These are phyloP conservation scores for Nemania serpens DNA, from an alignment of 2,329 filamentous ascomycete species.

Conservation along the genomic window DNA sequence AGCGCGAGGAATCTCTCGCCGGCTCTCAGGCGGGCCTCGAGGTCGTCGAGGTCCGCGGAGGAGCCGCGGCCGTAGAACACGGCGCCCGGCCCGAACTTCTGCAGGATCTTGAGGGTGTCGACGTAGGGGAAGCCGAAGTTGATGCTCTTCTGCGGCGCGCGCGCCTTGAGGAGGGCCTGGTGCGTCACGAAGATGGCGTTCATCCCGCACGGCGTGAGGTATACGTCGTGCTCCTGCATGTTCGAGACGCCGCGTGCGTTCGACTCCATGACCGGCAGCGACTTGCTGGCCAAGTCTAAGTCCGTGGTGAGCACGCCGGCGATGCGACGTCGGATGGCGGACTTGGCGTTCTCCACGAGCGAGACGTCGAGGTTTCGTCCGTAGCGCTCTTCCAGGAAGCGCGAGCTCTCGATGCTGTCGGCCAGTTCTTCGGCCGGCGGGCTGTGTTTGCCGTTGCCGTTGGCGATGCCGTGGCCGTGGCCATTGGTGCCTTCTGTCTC, in stretches of 20 bases:
- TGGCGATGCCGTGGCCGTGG: constrained; percentile 21
- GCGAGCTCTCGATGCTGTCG: constrained; percentile 67
- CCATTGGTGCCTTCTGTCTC: constrained; percentile 31
- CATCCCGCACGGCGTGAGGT: constrained; percentile 89
- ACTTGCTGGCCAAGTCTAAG: constrained; percentile 63
- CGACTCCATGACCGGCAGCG: constrained; percentile 53
- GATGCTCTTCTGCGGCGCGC: constrained; percentile 73
- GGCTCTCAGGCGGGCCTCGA: constrained; percentile 70
- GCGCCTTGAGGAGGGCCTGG: constrained; percentile 68
- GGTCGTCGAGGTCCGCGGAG: constrained; percentile 77
- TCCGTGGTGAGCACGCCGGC: constrained; percentile 81
- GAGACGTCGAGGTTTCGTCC: constrained; percentile 85
- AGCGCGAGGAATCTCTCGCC: constrained; percentile 82
- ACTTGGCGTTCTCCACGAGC: constrained; percentile 79
- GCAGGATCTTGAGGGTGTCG: constrained; percentile 90
- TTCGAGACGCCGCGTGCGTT: constrained; percentile 63
- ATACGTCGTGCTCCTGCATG: constrained; percentile 85
- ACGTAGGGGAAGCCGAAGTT: constrained; percentile 98
- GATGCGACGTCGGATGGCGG: constrained; percentile 85
- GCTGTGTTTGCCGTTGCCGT: constrained; percentile 23
- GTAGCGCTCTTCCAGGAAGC: constrained; percentile 92
- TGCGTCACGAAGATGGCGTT: constrained; percentile 93
- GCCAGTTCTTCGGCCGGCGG: constrained; percentile 36
- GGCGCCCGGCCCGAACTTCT: constrained; percentile 92
- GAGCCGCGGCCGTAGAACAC: constrained; percentile 86